A percentile compares a stretch with the other conserved stretches of the same genome.
These are phyloP conservation scores for Phylloporus sp. DNA, from an alignment of 768 basidiomycete species.

Conservation along the genomic window DNA sequence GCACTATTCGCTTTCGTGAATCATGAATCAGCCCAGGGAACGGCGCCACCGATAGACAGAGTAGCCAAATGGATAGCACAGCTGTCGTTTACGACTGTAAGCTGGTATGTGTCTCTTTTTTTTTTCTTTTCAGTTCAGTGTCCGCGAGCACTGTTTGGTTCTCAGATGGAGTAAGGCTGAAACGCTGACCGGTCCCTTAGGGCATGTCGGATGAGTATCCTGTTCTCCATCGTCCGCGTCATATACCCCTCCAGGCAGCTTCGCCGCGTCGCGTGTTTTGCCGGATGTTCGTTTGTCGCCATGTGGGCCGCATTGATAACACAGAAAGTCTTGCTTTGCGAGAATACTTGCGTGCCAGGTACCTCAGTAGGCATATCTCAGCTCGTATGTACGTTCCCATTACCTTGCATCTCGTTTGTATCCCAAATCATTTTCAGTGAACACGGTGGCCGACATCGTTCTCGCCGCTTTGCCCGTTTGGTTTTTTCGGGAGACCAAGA, in stretches of 20 bases:
- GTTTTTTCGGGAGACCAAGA: conserved; percentile 3
- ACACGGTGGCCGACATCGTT: conserved; percentile 14
- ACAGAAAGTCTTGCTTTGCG: conserved; percentile 16
- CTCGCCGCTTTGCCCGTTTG: conserved; percentile 20
- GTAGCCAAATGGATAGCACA: conserved; percentile 10
- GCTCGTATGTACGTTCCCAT: conserved; percentile 20
- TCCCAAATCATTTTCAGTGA: conserved; percentile 8
- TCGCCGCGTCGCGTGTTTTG: background rate
- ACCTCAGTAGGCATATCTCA: conserved; percentile 12
- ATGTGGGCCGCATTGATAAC: conserved; percentile 23
- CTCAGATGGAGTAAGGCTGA: background rate
- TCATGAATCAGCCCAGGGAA: background rate
- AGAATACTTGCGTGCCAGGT: background rate
- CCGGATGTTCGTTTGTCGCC: conserved; percentile 13
- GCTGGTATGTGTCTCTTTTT: conserved; percentile 15
- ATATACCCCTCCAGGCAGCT: conserved; percentile 9
- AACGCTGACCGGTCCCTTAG: conserved; percentile 8
- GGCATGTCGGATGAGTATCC: conserved; percentile 23
- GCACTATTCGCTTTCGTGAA: background rate
- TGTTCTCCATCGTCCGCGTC: conserved; percentile 21
- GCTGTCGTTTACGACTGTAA: conserved; percentile 14
- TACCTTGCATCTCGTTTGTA: background rate
- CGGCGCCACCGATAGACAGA: background rate
- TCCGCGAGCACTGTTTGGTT: background rate
- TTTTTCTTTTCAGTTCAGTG: background rate